Base-by-base conservation (phyloP, 1,139 yeast genomes). In the Suhomyces chickasaworum region DNA sequence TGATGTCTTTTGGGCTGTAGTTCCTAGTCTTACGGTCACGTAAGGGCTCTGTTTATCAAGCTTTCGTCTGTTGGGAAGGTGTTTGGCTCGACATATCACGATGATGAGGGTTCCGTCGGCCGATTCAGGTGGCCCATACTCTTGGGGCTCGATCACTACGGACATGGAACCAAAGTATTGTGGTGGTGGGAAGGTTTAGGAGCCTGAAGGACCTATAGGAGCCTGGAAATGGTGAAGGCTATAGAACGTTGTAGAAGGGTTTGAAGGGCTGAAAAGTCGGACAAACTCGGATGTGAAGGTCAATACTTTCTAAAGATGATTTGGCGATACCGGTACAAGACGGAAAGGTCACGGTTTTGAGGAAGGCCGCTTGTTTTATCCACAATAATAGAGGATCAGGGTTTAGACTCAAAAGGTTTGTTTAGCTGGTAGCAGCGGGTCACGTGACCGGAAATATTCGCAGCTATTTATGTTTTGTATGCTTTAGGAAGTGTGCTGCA, bases 21-120 rank as follows among this genome's bases (percentile, higher is more conserved):
- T 86, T n/a, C 91, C 95, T 3, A 90, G 74, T 48, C 97, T 71
- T 13, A 88, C 76, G 10, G 91, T 81, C 42, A 89, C 86, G 65
- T 87, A 89, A 0, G 97, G 97, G 51, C 89, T 85, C 65, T 90
- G 97, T 58, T 90, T 90, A 55, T 93, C 97, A 32, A 89, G 70
- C 48, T 84, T 87, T 37, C 93, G 73, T 50, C 91, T 70, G 64
- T 90, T 91, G 13, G 96, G 95, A 38, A 90, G 75, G 61, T 90
- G 93, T 56, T 79, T 80, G 2, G 86, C 89, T 46, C 83, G 64
- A 45, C 77, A 73, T 8, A 75, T 77, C 46, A 74, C 69, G 17
- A 75, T 65, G 15, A 75, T 74, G 29, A 75, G 59, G 1, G 78
- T 73, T 6, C 80, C 80, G 40, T 73, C 77, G 1, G 80, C 80